phyloP scores from a whole-genome alignment of 2,329 filamentous ascomycete genomes.

The Colletotrichum sp. region DNA sequence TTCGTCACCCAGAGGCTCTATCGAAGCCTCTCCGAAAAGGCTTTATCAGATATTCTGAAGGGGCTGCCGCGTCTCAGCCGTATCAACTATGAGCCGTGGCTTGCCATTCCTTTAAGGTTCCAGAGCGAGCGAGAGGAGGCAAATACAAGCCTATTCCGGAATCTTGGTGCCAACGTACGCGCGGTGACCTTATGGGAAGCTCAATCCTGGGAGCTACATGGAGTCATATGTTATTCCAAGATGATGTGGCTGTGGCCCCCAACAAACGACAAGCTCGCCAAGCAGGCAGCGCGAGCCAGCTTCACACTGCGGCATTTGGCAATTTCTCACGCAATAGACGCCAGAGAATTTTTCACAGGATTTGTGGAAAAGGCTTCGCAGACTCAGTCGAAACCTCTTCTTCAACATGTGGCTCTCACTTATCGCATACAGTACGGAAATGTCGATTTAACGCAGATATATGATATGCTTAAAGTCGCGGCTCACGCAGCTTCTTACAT shows the following conservation, averaged over 20 bases:
- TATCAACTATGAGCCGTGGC: not conserved
- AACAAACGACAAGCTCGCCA: not conserved
- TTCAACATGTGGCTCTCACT: not conserved
- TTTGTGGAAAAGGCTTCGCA: not conserved
- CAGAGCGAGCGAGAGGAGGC: not conserved
- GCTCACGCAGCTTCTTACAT: not conserved
- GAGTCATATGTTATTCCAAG: not conserved
- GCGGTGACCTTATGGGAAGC: not conserved
- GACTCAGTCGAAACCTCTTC: not conserved
- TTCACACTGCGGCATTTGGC: not conserved
- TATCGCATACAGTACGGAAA: not conserved
- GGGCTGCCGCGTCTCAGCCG: not conserved
- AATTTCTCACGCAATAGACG: not conserved
- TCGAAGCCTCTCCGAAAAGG: not conserved
- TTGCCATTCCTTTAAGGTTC: not conserved
- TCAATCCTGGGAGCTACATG: not conserved
- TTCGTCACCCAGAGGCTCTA: not conserved
- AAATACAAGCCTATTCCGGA: not conserved
- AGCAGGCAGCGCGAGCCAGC: not conserved
- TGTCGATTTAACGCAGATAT: not conserved
- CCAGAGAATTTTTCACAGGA: accelerated
- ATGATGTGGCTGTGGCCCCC: accelerated
- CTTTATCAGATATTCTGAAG: not conserved
- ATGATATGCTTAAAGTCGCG: not conserved
- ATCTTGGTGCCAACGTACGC: not conserved